These are phyloP conservation scores for Chlorociboria aeruginascens DNA, from an alignment of 495 filamentous ascomycete species.

Conservation along the genomic window DNA sequence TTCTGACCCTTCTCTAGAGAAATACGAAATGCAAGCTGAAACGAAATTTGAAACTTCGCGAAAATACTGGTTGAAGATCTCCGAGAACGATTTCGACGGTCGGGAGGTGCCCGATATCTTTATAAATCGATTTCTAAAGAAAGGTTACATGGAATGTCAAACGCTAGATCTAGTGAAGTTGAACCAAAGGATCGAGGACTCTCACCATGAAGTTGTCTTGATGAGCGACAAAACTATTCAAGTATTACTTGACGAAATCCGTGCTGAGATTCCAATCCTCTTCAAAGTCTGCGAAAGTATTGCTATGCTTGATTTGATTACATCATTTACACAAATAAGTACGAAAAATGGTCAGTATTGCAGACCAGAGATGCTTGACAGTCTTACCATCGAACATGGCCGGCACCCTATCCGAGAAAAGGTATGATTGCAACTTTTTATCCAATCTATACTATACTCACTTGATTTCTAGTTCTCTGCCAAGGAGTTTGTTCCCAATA, in stretches of 20 bases:
- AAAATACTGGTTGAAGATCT: conserved; percentile 69
- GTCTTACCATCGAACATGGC: conserved; percentile 65
- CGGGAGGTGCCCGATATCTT: conserved; percentile 54
- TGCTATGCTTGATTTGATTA: conserved; percentile 87
- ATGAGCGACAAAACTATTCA: conserved; percentile 65
- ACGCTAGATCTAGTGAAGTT: conserved; percentile 72
- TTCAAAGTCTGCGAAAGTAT: conserved; percentile 77
- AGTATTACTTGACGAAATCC: conserved; percentile 53
- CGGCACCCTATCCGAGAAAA: conserved; percentile 80
- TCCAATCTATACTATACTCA: conserved; percentile 2
- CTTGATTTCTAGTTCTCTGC: conserved; percentile 20
- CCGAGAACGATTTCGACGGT: conserved; percentile 49
- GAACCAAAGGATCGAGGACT: conserved; percentile 63
- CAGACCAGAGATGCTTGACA: conserved; percentile 62
- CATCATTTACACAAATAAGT: conserved; percentile 50
- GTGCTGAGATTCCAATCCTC: conserved; percentile 52
- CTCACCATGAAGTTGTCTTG: conserved; percentile 67
- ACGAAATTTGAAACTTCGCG: conserved; percentile 65
- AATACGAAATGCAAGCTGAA: conserved; percentile 47
- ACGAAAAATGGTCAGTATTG: conserved; percentile 57
- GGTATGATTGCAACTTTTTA: conserved; percentile 28
- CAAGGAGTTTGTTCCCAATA: conserved; percentile 70
- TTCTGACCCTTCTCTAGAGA: conserved; percentile 28
- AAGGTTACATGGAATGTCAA: conserved; percentile 67
- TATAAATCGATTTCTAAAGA: conserved; percentile 64